Percentiles rank a stretch among this genome's conserved stretches.
Evolutionary conservation across 2,329 filamentous ascomycete genomes (phyloP).

Genomic region (Trichoderma sp.): DNA sequence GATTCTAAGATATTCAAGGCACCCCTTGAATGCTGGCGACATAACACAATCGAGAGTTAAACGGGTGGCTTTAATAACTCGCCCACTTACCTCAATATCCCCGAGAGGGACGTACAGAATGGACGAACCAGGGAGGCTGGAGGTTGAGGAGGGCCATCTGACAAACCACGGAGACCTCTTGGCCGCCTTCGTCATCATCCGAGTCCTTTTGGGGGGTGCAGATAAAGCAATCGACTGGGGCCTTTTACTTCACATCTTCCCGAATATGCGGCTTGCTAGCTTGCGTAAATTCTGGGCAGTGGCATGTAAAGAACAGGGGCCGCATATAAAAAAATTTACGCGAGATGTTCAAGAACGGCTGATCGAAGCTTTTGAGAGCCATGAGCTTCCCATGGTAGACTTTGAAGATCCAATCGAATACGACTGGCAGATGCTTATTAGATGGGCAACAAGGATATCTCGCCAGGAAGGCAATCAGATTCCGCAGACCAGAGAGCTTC

Average conservation of each 20-base stretch:
- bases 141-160: constrained; percentile 17
- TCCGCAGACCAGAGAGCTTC: constrained; percentile 43
- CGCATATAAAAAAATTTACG: constrained; percentile 52
- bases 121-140: neutral
- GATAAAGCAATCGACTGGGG: constrained; percentile 61
- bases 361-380: constrained; percentile 61
- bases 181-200: constrained; percentile 56
- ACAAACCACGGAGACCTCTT: constrained; percentile 39
- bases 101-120: neutral
- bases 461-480: constrained; percentile 46
- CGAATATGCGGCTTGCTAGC: constrained; percentile 47
- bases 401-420: constrained; percentile 62
- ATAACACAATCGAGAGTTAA: constrained; percentile 24
- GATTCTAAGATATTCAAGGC: neutral
- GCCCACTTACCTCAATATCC: constrained; percentile 30
- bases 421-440: constrained; percentile 64
- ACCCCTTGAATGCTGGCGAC: neutral
- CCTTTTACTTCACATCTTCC: constrained; percentile 54
- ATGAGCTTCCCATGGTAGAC: constrained; percentile 59
- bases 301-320: constrained; percentile 49
- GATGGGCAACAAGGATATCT: constrained; percentile 60
- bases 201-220: constrained; percentile 57
- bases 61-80: constrained; percentile 31
- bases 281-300: constrained; percentile 55
- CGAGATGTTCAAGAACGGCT: constrained; percentile 64